phyloP scores from a whole-genome alignment of 2,329 filamentous ascomycete genomes.

The Penicillium sp. region DNA sequence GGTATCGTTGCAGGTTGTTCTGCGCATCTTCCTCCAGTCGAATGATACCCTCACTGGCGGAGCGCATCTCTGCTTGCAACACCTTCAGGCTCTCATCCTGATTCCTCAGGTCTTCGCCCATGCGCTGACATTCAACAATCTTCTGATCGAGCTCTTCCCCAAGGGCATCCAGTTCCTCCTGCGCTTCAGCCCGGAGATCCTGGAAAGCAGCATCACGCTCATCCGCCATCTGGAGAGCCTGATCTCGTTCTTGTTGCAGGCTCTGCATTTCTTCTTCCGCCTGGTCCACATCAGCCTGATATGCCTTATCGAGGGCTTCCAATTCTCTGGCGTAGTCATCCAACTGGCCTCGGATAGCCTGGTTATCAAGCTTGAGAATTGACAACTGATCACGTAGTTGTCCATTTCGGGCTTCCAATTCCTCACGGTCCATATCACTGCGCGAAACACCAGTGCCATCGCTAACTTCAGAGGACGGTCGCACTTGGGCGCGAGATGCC shows the following conservation, averaged over 20 bases:
- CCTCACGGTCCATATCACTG: constrained; percentile 77
- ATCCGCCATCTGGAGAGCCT: constrained; percentile 71
- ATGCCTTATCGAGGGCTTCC: constrained; percentile 66
- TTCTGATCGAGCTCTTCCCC: constrained; percentile 68
- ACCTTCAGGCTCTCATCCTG: constrained; percentile 83
- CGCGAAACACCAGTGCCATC: constrained; percentile 63
- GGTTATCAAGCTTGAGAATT: constrained; percentile 80
- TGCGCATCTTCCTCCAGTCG: constrained; percentile 86
- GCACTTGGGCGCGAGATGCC: constrained; percentile 74
- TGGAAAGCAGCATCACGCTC: constrained; percentile 55
- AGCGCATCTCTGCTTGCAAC: constrained; percentile 91
- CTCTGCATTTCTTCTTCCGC: constrained; percentile 75
- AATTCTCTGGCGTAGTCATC: constrained; percentile 77
- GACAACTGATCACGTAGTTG: constrained; percentile 83
- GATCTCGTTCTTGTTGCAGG: constrained; percentile 79
- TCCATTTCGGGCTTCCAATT: constrained; percentile 78
- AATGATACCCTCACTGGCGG: constrained; percentile 81
- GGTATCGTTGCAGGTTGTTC: constrained; percentile 72
- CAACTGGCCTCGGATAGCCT: constrained; percentile 79
- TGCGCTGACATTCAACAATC: constrained; percentile 65
- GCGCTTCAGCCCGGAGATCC: constrained; percentile 55
- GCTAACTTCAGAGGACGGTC: constrained; percentile 72
- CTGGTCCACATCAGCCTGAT: constrained; percentile 78
- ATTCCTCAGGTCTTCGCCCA: constrained; percentile 70
- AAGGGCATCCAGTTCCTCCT: constrained; percentile 58